These are phyloP conservation scores for Scheffersomyces lignicola DNA, from an alignment of 1,139 yeast genomes.

Conservation along the genomic window DNA sequence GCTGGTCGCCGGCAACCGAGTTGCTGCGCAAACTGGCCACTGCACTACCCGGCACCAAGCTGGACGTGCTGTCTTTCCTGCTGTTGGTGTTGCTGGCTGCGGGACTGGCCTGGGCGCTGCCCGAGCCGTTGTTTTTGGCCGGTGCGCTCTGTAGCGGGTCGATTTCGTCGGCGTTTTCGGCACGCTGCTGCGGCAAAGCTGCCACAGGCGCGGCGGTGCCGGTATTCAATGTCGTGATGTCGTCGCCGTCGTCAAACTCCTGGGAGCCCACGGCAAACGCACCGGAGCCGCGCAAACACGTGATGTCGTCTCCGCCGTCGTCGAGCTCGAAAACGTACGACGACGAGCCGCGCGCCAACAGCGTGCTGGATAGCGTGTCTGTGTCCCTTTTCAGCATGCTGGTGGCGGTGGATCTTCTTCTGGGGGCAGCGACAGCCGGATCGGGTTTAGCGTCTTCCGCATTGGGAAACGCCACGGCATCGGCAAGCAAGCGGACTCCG, in stretches of 20 bases:
- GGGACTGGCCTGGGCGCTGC: background rate
- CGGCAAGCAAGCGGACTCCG: constrained; percentile 21
- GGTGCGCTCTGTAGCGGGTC: no score
- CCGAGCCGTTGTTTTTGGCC: no score
- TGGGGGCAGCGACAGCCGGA: background rate
- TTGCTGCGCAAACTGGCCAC: background rate
- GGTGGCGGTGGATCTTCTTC: constrained; percentile 1
- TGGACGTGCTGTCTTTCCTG: constrained; percentile 3
- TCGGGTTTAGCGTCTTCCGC: background rate
- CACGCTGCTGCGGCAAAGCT: background rate
- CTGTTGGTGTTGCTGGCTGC: constrained; percentile 1
- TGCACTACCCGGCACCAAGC: background rate
- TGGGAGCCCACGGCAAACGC: background rate
- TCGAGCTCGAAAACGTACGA: constrained; percentile 11
- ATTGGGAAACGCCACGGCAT: constrained; percentile 14
- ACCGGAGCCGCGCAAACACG: constrained; percentile 18
- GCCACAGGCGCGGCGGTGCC: background rate
- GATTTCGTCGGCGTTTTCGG: background rate
- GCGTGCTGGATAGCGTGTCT: background rate
- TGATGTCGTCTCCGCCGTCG: constrained; percentile 25
- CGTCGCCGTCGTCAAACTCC: constrained; percentile 27
- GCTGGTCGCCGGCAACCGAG: constrained; percentile 1
- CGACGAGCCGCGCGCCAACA: background rate
- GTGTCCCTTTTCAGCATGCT: constrained; percentile 4
- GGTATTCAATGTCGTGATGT: constrained; percentile 28